A percentile compares a stretch with the other conserved stretches of the same genome.
These are phyloP conservation scores for Bremia lactucae DNA, from an alignment of 352 stramenopile genomes.

Conservation along the genomic window DNA sequence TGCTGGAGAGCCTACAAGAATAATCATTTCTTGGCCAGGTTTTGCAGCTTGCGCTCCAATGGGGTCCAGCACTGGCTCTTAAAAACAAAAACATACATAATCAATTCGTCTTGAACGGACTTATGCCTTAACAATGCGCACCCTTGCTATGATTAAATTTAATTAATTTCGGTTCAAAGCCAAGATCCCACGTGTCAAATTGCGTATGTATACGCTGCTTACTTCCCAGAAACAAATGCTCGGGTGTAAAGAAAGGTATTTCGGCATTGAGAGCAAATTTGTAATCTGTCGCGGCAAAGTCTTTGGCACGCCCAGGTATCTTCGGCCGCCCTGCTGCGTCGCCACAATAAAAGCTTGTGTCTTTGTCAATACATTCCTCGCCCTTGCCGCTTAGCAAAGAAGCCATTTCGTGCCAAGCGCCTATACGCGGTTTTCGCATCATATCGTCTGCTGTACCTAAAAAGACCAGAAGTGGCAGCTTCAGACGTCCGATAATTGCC, in stretches of 20 bases:
- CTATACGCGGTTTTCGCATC: conserved; percentile 70
- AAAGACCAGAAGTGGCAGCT: conserved; percentile 58
- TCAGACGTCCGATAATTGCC: conserved; percentile 45
- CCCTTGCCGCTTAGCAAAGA: conserved; percentile 11
- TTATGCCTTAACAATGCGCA: conserved; percentile 6
- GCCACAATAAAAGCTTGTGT: conserved; percentile 68
- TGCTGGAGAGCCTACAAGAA: conserved; percentile 63
- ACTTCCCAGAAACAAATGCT: conserved; percentile 65
- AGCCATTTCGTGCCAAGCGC: conserved; percentile 52
- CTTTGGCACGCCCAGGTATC: conserved; percentile 50
- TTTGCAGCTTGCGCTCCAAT: conserved; percentile 13
- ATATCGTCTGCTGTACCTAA: conserved; percentile 60
- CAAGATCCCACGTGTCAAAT: conserved; percentile 57
- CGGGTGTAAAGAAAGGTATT: conserved; percentile 72
- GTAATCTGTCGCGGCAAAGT: conserved; percentile 81
- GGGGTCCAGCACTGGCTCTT: conserved; percentile 20
- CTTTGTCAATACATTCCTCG: conserved; percentile 28
- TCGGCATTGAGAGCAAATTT: conserved; percentile 84
- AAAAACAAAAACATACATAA: background rate
- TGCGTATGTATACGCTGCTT: conserved; percentile 68
- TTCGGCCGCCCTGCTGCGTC: conserved; percentile 74
- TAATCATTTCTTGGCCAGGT: conserved; percentile 47
- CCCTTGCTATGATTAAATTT: conserved; percentile 13
- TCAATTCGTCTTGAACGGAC: background rate
- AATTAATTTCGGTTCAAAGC: conserved; percentile 51